Percentiles rank a stretch among this genome's conserved stretches.
phyloP scores from a whole-genome alignment of 2,329 filamentous ascomycete species.

The Onygenales sp. region DNA sequence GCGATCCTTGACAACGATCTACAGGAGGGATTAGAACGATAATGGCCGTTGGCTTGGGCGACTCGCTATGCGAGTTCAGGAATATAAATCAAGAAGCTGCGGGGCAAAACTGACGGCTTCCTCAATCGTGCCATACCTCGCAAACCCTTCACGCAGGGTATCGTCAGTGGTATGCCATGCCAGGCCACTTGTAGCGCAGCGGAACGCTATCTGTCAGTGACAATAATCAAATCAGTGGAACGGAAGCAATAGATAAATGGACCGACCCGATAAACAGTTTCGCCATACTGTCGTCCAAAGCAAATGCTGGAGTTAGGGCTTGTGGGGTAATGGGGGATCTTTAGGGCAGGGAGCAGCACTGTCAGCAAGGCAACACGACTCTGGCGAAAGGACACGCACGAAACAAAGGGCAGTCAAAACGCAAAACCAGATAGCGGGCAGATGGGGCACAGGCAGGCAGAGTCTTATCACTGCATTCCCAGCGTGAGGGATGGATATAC shows the following conservation, averaged over 20 bases:
- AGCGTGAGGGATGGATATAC: background rate
- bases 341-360: too few relatives aligned
- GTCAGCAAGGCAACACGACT: too few relatives aligned
- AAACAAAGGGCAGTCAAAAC: too few relatives aligned
- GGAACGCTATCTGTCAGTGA: constrained; percentile 13
- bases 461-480: background rate
- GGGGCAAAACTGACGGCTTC: constrained; percentile 68
- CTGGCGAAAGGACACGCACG: too few relatives aligned
- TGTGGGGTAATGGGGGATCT: background rate
- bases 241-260: constrained; percentile 7
- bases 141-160: constrained; percentile 81
- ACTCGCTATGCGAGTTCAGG: constrained; percentile 6
- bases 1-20: constrained; percentile 97
- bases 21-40: constrained; percentile 14
- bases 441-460: too few relatives aligned
- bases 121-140: constrained; percentile 81
- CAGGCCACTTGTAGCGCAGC: constrained; percentile 58
- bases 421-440: too few relatives aligned
- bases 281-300: constrained; percentile 50
- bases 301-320: background rate
- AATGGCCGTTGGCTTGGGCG: constrained; percentile 4
- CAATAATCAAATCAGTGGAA: constrained; percentile 6
- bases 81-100: constrained; percentile 12
- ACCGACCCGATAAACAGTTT: constrained; percentile 92
- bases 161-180: constrained; percentile 95